Evolutionary conservation across 2,329 filamentous ascomycete species (phyloP), one percentile per base, ranked within the genome.

Genomic region (Cordyceps fumosorosea): DNA sequence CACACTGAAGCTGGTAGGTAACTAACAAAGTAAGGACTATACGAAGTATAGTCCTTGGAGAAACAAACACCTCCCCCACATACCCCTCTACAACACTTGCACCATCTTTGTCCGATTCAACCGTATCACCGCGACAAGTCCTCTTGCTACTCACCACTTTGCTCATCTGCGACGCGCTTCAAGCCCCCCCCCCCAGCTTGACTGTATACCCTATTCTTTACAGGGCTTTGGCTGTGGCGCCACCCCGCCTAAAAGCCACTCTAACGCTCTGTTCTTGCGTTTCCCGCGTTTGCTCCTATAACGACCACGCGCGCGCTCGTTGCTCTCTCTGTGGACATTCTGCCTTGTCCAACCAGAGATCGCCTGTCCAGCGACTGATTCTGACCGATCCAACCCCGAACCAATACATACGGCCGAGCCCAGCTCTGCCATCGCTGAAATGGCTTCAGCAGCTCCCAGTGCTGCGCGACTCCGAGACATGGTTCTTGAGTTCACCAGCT

Each of bases 401-500:
- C 32, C 12, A 3, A 53, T 40, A 40, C n/a, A 34, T 6, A 53
- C 12, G 20, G 5, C 50, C 51, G 5, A 8, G 2, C n/a, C 51
- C 20, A 7, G 32, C 14, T 40, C 48, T 8, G 16, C 6, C 12
- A 47, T 54, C 44, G 44, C 56, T 64, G 69, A 57, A 58, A 77
- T 78, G 76, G 71, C 76, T 37, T 16, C 20, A 37, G 34, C 34
- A 14, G 34, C 10, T 48, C 22, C 45, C 45, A 12, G 12, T 48
- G 72, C 74, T 44, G 64, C 75, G 54, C 73, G 75, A 64, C 75
- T 80, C 67, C 79, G 76, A 72, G 68, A 71, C 47, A 63, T 77
- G 66, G 69, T 76, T 64, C 65, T 69, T 56, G 73, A 80, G 68
- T 81, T 82, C 65, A 68, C 76, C 56, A 65, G 70, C 56, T 67